Conservation (phyloP, 768 basidiomycete genomes). For the Collybia sordida region DNA sequence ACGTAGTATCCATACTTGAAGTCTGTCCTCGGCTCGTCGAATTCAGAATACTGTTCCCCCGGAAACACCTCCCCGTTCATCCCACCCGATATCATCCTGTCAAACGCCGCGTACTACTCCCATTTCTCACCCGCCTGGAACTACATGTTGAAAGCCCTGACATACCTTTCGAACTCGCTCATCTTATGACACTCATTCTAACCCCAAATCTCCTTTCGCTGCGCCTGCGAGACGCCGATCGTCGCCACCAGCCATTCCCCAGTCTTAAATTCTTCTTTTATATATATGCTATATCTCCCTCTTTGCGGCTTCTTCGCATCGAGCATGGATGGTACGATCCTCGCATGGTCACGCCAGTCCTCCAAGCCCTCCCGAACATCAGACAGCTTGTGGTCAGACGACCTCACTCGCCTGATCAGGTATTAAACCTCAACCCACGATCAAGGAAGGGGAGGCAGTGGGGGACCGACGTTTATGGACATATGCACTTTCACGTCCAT, state of each 20-base stretch:
- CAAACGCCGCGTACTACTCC: slow-evolving; percentile 38
- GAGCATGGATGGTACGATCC: slow-evolving; percentile 50
- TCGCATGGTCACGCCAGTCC: slow-evolving; percentile 34
- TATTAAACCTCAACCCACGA: slow-evolving; percentile 23
- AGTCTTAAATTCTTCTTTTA: slow-evolving; percentile 48
- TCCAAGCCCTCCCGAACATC: slow-evolving; percentile 31
- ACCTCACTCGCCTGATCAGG: slow-evolving; percentile 30
- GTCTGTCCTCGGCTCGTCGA: slow-evolving; percentile 53
- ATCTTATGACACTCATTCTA: slow-evolving; percentile 48
- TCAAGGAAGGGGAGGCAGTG: slow-evolving; percentile 10
- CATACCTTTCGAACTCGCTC: slow-evolving; percentile 60
- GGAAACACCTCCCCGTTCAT: slow-evolving; percentile 23
- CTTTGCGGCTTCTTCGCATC: slow-evolving; percentile 36
- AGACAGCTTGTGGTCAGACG: slow-evolving; percentile 32
- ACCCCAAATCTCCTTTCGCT: slow-evolving; percentile 49
- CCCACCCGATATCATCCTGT: slow-evolving; percentile 25
- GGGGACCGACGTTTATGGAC: slow-evolving; percentile 6
- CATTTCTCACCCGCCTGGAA: slow-evolving; percentile 44
- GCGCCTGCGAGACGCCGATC: slow-evolving; percentile 43
- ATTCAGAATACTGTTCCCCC: slow-evolving; percentile 55
- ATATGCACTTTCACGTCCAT: slow-evolving; percentile 11
- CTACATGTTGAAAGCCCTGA: slow-evolving; percentile 52
- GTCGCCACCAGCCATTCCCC: slow-evolving; percentile 37
- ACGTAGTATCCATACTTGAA: slow-evolving; percentile 57
- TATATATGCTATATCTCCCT: slow-evolving; percentile 37